Evolutionary conservation across 371 early-diverging fungal genomes (phyloP).

Genomic region (Apophysomyces trapeziformis): DNA sequence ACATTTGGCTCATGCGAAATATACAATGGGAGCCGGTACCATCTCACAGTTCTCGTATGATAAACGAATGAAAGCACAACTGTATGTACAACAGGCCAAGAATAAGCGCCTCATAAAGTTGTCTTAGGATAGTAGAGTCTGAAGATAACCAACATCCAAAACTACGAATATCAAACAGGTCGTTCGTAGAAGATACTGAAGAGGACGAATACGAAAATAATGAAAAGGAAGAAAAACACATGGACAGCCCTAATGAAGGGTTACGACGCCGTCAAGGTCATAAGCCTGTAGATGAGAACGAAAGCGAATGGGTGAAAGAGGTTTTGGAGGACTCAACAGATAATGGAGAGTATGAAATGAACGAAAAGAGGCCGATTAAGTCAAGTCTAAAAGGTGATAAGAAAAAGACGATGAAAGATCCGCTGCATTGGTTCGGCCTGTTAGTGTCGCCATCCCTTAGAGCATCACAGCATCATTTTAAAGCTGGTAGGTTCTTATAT

Average conservation of each 20-base stretch:
- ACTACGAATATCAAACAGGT: not conserved
- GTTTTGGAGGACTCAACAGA: constrained; percentile 21
- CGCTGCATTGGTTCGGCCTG: constrained; percentile 70
- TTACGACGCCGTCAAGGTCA: constrained; percentile 6
- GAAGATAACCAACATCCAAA: constrained; percentile 12
- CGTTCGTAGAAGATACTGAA: constrained; percentile 10
- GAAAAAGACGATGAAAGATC: constrained; percentile 41
- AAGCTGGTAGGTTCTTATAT: constrained; percentile 31
- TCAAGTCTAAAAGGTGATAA: constrained; percentile 6
- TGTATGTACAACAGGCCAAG: constrained; percentile 38
- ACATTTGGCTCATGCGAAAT: constrained; percentile 58
- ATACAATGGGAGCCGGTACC: constrained; percentile 55
- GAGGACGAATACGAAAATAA: constrained; percentile 20
- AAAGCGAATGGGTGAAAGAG: constrained; percentile 29
- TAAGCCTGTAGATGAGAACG: constrained; percentile 12
- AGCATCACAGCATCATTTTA: constrained; percentile 55
- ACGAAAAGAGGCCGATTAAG: constrained; percentile 19
- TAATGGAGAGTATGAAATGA: constrained; percentile 21
- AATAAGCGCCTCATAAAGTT: not conserved
- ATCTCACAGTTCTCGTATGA: constrained; percentile 55
- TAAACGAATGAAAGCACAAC: constrained; percentile 55
- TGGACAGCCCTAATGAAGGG: constrained; percentile 18
- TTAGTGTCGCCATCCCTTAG: constrained; percentile 63
- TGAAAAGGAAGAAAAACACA: constrained; percentile 18
- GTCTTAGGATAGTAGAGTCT: not conserved